Evolutionary conservation across 2,329 filamentous ascomycete species (phyloP), one percentile per base, ranked within the genome.

Genomic region (Domatiomyces catenatus): DNA sequence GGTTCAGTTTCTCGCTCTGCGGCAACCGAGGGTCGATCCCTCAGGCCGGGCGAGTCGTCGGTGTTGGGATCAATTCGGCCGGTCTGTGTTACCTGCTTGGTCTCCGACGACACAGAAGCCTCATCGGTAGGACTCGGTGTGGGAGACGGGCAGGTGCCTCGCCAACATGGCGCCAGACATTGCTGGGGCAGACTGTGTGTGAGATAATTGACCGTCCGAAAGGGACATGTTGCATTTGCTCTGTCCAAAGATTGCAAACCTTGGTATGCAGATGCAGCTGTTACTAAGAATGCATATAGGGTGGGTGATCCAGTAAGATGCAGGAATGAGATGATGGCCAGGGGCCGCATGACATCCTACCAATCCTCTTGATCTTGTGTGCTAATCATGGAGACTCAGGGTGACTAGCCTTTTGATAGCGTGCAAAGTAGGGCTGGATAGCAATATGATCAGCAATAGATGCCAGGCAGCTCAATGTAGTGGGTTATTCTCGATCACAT

Each of bases 171-270:
- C 47, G 76, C 78, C 19, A 86, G 71, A 62, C 85, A 90, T 69
- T 84, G 83, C 63, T 86, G 83, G 8, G 83, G 83, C 42, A 89
- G 69, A 1, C 77, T 80, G 59, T 89, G 83, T 8, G 84, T 89
- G 55, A 90, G 86, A 66, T 89, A 87, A 66, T 90, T 89, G 62
- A 86, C 80, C 1, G 82, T 86, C 58, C 77, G 76, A 54, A 66
- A 72, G 10, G 66, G 67, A 62, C 72, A 75, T 47, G 67, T 70
- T 18, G 64, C 6, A 47, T 28, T 47, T 26, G 45, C n/a, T 20
- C 19, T 12, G 10, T 32, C 28, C 28, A 32, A 32, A 32, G 32
- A 39, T 15, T 39, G 32, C 8, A 39, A 39, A 39, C 32, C 5
- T 39, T 39, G 32, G 32, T 39, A 15, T 15, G 12, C 10, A 15